Evolutionary conservation across 495 filamentous ascomycete genomes (phyloP), one percentile per base, ranked within the genome.

Genomic region (Podospora didyma): DNA sequence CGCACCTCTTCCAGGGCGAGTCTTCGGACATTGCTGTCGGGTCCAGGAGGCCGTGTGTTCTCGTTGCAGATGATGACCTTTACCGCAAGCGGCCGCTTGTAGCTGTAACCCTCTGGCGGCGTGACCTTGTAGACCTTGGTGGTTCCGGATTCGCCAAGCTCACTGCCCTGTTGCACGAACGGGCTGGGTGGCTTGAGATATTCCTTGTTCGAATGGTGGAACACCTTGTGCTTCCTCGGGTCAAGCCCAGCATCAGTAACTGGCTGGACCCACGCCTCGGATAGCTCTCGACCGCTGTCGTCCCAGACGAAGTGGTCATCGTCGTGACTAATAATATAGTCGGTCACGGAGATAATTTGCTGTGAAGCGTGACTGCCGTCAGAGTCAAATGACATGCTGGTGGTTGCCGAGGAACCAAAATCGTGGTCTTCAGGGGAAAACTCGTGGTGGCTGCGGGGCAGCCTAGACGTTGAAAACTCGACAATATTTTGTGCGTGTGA

Each of bases 51-150:
- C 0, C 62, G 58, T 2, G 35, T 26, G 26, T 49, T 56, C 21
- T 71, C 66, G 28, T 67, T 69, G 56, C 66, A 69, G 5, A 62
- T 44, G 21, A 69, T 71, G 7, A 69, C 57, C 52, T 71, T 69
- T 35, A 71, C 60, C 1, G 68, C 68, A 10, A 71, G 53, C 5
- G 64, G 64, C 24, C 66, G 60, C 1, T 55, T 48, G 41, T 67
- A 69, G 22, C n/a, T 20, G 45, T 51, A 42, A 1, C 53, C 57
- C 3, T 60, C 58, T 1, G 68, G 68, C 4, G 58, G 47, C 2
- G 23, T 57, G 7, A 71, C 68, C 17, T 47, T 60, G 60, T 67
- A 71, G 16, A 71, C 66, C 21, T 67, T 56, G 22, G 66, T 71
- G 21, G 68, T 63, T 0, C 68, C 68, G 5, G 62, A 64, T 1